Evolutionary conservation across 352 stramenopile species (phyloP).

Genomic region (Phytophthora lateralis): DNA sequence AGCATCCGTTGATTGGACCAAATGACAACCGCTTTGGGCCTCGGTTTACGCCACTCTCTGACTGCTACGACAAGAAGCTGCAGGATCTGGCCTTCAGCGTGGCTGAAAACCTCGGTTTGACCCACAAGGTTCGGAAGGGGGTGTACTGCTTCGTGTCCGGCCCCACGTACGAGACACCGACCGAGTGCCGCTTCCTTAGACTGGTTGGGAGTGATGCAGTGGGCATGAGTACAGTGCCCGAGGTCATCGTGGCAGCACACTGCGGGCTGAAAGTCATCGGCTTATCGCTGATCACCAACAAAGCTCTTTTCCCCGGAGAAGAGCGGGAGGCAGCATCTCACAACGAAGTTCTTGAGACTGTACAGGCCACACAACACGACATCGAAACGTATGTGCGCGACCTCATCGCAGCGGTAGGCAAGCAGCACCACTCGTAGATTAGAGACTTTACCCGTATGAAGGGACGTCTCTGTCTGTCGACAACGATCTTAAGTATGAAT

Average conservation of each 20-base stretch:
- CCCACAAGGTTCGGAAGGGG: constrained; percentile 76
- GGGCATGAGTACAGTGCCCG: constrained; percentile 95
- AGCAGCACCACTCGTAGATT: constrained; percentile 6
- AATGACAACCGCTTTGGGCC: constrained; percentile 94
- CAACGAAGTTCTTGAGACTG: constrained; percentile 92
- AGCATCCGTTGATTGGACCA: constrained; percentile 91
- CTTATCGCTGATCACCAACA: constrained; percentile 96
- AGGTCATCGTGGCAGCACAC: constrained; percentile 95
- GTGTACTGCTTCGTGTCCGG: constrained; percentile 96
- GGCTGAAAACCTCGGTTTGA: constrained; percentile 75
- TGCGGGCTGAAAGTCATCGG: constrained; percentile 94
- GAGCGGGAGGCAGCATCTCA: constrained; percentile 82
- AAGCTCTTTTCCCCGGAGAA: constrained; percentile 75
- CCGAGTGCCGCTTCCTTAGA: constrained; percentile 91
- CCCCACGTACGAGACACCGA: constrained; percentile 95
- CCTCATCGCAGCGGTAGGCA: constrained; percentile 11
- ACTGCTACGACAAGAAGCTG: constrained; percentile 91
- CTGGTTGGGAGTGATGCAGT: constrained; percentile 92
- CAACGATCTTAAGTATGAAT: neutral
- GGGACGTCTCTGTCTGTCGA: neutral
- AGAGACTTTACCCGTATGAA: neutral
- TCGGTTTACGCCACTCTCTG: constrained; percentile 92
- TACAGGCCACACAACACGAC: constrained; percentile 46
- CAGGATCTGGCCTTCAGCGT: constrained; percentile 75
- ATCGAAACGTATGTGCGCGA: constrained; percentile 25